phyloP scores from a whole-genome alignment of 768 basidiomycete genomes.

The Chalciporus piperatus region DNA sequence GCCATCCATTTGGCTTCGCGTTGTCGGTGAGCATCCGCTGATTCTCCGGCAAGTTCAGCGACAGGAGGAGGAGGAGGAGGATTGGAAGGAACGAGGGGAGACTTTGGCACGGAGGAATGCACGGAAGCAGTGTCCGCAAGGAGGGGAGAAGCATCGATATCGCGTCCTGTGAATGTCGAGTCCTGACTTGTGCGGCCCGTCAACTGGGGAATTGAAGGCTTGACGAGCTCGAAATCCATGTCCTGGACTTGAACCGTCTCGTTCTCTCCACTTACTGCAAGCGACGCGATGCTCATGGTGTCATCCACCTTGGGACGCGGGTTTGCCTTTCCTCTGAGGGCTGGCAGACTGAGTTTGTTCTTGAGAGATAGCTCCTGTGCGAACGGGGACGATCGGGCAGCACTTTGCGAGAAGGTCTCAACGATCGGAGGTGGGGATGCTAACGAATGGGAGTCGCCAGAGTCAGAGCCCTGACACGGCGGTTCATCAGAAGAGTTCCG shows the following conservation, averaged over 20 bases:
- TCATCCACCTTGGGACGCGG: conserved; percentile 31
- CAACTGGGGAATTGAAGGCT: conserved; percentile 50
- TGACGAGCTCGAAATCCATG: conserved; percentile 78
- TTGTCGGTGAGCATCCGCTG: conserved; percentile 62
- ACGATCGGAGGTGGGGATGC: conserved; percentile 41
- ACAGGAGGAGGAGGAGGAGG: background rate
- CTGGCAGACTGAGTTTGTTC: conserved; percentile 67
- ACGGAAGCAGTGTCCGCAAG: conserved; percentile 43
- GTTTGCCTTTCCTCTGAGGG: conserved; percentile 46
- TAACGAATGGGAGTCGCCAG: conserved; percentile 33
- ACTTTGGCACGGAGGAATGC: conserved; percentile 31
- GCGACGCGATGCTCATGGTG: conserved; percentile 24
- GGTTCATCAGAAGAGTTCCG: conserved; percentile 21
- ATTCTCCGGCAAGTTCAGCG: conserved; percentile 21
- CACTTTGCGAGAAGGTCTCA: conserved; percentile 36
- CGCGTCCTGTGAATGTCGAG: conserved; percentile 38
- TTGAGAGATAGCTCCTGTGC: conserved; percentile 39
- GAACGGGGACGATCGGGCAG: conserved; percentile 24
- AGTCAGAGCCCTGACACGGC: conserved; percentile 23
- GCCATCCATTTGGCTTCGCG: conserved; percentile 78
- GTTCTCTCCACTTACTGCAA: conserved; percentile 31
- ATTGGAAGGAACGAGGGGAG: conserved; percentile 19
- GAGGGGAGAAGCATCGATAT: conserved; percentile 20
- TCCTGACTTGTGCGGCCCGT: conserved; percentile 53
- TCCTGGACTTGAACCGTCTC: conserved; percentile 75